Evolutionary conservation across 106 monocot genomes (phyloP), one percentile per base, ranked within the genome.

Genomic region (Apostasia ramifera): DNA sequence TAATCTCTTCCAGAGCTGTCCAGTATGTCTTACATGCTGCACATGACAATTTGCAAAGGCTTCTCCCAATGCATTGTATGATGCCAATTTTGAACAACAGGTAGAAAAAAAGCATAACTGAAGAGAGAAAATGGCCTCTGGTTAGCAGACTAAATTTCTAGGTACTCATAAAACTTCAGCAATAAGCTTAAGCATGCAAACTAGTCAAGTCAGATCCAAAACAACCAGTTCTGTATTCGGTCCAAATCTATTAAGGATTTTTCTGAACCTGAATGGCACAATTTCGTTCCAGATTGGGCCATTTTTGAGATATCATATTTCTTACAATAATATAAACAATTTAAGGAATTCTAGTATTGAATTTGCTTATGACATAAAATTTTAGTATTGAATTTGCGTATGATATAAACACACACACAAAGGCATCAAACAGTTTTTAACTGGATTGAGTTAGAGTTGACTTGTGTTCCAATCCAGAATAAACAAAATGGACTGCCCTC

Each of bases 11-110:
- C 53, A 93, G 1, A 40, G 80, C 86, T 37, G 79, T 77, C 74
- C 74, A 93, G 74, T 89, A 93, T 1, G 84, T 47, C 43, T 77
- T 52, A 50, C 93, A 89, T 26, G 86, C 81, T 47, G 85, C 79
- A 73, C 86, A 93, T 53, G 81, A 9, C 86, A 93, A 84, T 69
- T 93, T 93, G 68, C 81, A 93, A 40, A 79, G 40, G 44, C 77
- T 86, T 82, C 79, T 80, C 40, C 86, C 79, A 48, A 93, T 59
- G 55, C 93, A 93, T 68, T 86, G 89, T 53, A 89, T 61, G 60
- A 89, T 84, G 44, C 93, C 89, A 44, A 84, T 74, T 81, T 93
- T 74, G 61, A 89, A 86, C 26, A 93, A 62, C 2, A 89, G 86
- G 70, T 84, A 89, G 76, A 93, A 62, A 59, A 93, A 89, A 44